Conservation (phyloP, 1,284 basidiomycete species). For the Coriolopsis trogii region DNA sequence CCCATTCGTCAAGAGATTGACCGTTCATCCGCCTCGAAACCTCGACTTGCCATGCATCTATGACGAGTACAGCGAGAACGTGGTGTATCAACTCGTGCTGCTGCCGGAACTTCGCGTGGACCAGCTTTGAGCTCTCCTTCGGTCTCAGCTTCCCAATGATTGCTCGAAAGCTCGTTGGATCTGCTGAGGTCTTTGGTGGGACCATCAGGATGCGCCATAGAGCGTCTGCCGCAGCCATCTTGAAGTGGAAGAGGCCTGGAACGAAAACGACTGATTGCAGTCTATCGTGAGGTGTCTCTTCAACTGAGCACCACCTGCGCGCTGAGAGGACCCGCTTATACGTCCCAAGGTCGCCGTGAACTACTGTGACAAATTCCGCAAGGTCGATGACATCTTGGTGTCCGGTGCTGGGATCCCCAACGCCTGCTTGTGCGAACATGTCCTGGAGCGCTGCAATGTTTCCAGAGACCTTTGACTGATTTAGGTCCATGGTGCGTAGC, state of each 20-base stretch:
- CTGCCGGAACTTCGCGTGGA: constrained; percentile 35
- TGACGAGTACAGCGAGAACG: constrained; percentile 20
- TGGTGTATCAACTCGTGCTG: constrained; percentile 42
- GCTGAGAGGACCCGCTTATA: constrained; percentile 19
- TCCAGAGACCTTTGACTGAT: constrained; percentile 27
- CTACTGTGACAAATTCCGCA: constrained; percentile 11
- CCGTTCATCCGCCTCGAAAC: not conserved
- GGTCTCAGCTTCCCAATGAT: constrained; percentile 27
- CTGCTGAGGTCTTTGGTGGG: constrained; percentile 13
- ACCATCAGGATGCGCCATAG: constrained; percentile 36
- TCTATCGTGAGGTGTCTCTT: constrained; percentile 19
- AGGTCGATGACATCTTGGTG: not conserved
- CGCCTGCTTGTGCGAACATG: constrained; percentile 30
- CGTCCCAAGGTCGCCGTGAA: constrained; percentile 16
- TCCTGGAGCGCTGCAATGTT: constrained; percentile 29
- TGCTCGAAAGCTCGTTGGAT: constrained; percentile 16
- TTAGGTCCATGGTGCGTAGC: constrained; percentile 30
- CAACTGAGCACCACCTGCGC: constrained; percentile 5
- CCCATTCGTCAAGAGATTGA: constrained; percentile 24
- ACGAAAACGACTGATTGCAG: constrained; percentile 36
- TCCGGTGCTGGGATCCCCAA: constrained; percentile 25
- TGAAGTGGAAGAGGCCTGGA: constrained; percentile 40
- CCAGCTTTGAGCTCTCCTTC: constrained; percentile 33
- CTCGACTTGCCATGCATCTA: constrained; percentile 29
- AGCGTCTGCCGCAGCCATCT: constrained; percentile 43